phyloP scores from a whole-genome alignment of 2,329 filamentous ascomycete species.

The Cadophora malorum region DNA sequence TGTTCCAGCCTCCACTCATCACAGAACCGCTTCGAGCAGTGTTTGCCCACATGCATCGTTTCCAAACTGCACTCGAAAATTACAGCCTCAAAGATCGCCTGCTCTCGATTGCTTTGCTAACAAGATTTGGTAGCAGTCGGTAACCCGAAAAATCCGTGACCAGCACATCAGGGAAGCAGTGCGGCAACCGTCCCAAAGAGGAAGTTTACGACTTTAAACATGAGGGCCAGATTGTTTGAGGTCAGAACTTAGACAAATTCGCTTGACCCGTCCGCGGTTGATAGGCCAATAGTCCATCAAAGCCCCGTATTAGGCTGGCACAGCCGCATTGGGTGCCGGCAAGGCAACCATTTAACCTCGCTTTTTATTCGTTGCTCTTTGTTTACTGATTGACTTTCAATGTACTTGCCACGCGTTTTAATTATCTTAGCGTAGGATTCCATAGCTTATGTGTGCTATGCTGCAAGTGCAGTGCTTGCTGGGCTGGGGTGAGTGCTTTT shows the following conservation, averaged over 20 bases:
- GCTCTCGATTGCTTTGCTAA: too few relatives aligned
- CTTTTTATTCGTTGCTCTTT: neutral
- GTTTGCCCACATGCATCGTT: neutral
- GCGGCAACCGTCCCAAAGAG: neutral
- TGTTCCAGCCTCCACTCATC: too few relatives aligned
- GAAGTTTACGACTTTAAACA: neutral
- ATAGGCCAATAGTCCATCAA: constrained; percentile 5
- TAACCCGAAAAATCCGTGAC: too few relatives aligned
- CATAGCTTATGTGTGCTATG: neutral
- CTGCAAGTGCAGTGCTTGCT: neutral
- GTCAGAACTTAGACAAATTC: neutral
- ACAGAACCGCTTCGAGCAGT: too few relatives aligned
- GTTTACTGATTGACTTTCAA: neutral
- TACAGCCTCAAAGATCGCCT: too few relatives aligned
- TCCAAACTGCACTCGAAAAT: too few relatives aligned
- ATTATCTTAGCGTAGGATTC: neutral
- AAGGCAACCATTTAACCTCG: constrained; percentile 14
- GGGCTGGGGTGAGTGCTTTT: neutral
- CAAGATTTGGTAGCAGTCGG: too few relatives aligned
- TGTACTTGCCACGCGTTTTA: constrained; percentile 4
- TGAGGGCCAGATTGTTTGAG: neutral
- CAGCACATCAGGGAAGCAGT: too few relatives aligned
- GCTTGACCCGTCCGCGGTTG: neutral
- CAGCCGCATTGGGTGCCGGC: neutral
- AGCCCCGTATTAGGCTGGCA: neutral